These are phyloP conservation scores for Phytopythium boreale DNA, from an alignment of 352 stramenopile species.

Conservation along the genomic window DNA sequence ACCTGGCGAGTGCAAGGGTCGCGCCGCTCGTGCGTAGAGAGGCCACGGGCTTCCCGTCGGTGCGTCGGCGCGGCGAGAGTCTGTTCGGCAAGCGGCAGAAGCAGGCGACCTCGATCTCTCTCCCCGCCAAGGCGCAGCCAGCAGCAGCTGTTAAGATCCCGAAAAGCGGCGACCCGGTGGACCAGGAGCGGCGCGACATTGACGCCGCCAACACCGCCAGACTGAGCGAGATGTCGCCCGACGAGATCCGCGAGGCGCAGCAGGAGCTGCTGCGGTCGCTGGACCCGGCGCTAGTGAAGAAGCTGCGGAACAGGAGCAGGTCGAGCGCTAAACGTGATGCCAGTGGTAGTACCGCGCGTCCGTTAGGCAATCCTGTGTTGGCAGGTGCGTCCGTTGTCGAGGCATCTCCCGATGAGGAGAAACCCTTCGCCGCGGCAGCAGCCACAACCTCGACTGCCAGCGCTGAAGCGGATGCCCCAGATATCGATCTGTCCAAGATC, in stretches of 20 bases:
- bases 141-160: background rate
- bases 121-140: constrained; percentile 5
- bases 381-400: constrained; percentile 17
- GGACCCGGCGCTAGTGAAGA: constrained; percentile 61
- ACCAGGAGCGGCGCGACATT: constrained; percentile 47
- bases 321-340: constrained; percentile 3
- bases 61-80: constrained; percentile 52
- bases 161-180: constrained; percentile 9
- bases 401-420: constrained; percentile 12
- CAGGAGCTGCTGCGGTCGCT: constrained; percentile 57
- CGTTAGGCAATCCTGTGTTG: constrained; percentile 14
- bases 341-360: background rate
- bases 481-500: constrained; percentile 48
- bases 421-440: background rate
- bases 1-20: constrained; percentile 31
- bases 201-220: constrained; percentile 52
- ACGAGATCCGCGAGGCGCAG: constrained; percentile 72
- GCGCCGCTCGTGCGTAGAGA: constrained; percentile 17
- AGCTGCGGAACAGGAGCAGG: constrained; percentile 43
- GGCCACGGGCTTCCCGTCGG: constrained; percentile 55
- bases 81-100: constrained; percentile 63
- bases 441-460: background rate
- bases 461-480: background rate
- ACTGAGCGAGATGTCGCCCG: constrained; percentile 57
- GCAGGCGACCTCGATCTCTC: background rate